Conservation (phyloP, 1,139 yeast species). For the Zygosaccharomyces sapae region DNA sequence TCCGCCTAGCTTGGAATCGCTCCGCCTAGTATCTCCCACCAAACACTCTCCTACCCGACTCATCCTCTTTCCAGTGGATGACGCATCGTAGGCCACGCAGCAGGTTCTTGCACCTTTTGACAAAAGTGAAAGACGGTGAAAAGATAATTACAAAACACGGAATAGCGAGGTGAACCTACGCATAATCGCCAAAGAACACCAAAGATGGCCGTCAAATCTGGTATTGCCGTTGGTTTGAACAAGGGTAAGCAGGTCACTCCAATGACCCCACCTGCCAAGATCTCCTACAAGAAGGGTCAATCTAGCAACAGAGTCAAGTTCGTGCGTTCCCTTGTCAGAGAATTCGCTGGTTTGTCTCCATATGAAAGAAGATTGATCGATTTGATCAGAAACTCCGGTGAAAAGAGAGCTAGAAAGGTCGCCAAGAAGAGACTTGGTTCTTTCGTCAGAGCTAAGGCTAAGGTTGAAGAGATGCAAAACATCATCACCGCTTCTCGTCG, state of each 20-base stretch:
- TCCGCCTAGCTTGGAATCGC: not conserved
- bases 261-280: constrained; percentile 89
- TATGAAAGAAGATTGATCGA: constrained; percentile 99
- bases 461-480: constrained; percentile 97
- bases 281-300: constrained; percentile 97
- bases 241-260: constrained; percentile 97
- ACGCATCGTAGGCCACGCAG: not conserved
- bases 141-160: not conserved
- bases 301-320: constrained; percentile 92
- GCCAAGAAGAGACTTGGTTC: constrained; percentile 99
- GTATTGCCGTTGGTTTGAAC: constrained; percentile 96
- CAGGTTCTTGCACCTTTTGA: constrained; percentile 1
- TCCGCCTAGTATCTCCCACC: not conserved
- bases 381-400: constrained; percentile 99
- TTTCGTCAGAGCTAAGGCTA: constrained; percentile 98
- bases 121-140: not conserved
- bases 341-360: constrained; percentile 99
- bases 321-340: constrained; percentile 93
- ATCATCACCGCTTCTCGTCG: constrained; percentile 98
- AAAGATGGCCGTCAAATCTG: constrained; percentile 36
- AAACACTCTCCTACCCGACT: not conserved
- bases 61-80: not conserved
- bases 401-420: constrained; percentile 99
- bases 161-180: not conserved
- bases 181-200: constrained; percentile 4